These are phyloP conservation scores for Elongisporangium undulatum DNA, from an alignment of 352 stramenopile genomes.

Conservation along the genomic window DNA sequence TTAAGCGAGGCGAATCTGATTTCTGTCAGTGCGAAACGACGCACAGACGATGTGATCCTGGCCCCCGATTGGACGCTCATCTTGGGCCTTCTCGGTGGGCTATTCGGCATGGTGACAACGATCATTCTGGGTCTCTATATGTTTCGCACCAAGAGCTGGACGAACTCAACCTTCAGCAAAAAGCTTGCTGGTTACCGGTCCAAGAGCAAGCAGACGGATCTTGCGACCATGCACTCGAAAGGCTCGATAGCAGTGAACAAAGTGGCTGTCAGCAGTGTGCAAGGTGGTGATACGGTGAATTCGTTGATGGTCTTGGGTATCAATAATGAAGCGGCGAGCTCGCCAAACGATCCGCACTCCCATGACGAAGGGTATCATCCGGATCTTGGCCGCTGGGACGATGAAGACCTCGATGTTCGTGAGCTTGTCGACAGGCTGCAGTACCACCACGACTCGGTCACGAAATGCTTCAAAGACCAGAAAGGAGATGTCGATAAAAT, in stretches of 20 bases:
- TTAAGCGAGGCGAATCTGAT: conserved; percentile 87
- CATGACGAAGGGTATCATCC: conserved; percentile 28
- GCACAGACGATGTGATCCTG: conserved; percentile 78
- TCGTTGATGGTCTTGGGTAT: not conserved
- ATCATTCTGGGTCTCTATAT: conserved; percentile 81
- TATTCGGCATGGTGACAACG: conserved; percentile 69
- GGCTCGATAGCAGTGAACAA: conserved; percentile 52
- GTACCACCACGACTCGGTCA: conserved; percentile 71
- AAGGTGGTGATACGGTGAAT: not conserved
- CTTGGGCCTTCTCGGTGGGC: conserved; percentile 57
- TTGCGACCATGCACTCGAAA: conserved; percentile 65
- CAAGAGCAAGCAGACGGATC: conserved; percentile 49
- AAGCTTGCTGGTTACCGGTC: conserved; percentile 36
- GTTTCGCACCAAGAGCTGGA: conserved; percentile 83
- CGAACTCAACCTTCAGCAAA: conserved; percentile 26
- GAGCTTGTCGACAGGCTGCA: conserved; percentile 74
- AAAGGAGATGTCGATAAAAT: conserved; percentile 57
- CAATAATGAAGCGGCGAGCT: not conserved
- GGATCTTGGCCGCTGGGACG: conserved; percentile 61
- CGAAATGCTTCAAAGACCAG: conserved; percentile 72
- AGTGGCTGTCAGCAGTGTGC: not conserved
- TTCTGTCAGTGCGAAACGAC: conserved; percentile 67
- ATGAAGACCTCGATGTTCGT: conserved; percentile 70
- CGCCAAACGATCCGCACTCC: conserved; percentile 6
- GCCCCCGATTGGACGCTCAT: conserved; percentile 89